phyloP scores from a whole-genome alignment of 768 basidiomycete genomes.

The Cubamyces lactineus region DNA sequence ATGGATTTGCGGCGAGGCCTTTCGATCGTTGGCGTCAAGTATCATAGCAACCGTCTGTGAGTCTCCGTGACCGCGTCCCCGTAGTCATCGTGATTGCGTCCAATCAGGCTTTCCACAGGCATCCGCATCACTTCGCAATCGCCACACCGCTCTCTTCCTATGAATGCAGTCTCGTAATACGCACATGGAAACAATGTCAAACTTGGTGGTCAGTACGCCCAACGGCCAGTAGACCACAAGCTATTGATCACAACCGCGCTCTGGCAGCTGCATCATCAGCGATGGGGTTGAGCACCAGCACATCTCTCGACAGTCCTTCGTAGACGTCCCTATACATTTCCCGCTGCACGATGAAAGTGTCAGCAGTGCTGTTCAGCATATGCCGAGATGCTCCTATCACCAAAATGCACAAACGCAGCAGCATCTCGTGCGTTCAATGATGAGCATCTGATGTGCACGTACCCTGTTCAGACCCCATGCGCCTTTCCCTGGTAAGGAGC shows the following conservation, averaged over 20 bases:
- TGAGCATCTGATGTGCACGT: not conserved
- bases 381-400: not conserved
- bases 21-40: not conserved
- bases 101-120: not conserved
- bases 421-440: not conserved
- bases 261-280: constrained; percentile 56
- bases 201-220: not conserved
- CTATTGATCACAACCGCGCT: constrained; percentile 42
- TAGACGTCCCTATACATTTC: constrained; percentile 62
- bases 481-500: constrained; percentile 55
- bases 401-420: not conserved
- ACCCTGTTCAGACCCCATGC: constrained; percentile 81
- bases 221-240: no score
- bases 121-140: no score
- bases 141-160: no score
- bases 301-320: constrained; percentile 41
- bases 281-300: constrained; percentile 38
- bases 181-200: not conserved
- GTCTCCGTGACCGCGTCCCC: not conserved
- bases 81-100: not conserved
- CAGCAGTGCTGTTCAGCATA: not conserved
- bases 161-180: no score
- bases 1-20: not conserved
- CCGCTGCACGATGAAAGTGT: constrained; percentile 37
- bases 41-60: not conserved